A percentile compares a stretch with the other conserved stretches of the same genome.
These are phyloP conservation scores for Boletus rubescentipes DNA, from an alignment of 768 basidiomycete genomes.

Conservation along the genomic window DNA sequence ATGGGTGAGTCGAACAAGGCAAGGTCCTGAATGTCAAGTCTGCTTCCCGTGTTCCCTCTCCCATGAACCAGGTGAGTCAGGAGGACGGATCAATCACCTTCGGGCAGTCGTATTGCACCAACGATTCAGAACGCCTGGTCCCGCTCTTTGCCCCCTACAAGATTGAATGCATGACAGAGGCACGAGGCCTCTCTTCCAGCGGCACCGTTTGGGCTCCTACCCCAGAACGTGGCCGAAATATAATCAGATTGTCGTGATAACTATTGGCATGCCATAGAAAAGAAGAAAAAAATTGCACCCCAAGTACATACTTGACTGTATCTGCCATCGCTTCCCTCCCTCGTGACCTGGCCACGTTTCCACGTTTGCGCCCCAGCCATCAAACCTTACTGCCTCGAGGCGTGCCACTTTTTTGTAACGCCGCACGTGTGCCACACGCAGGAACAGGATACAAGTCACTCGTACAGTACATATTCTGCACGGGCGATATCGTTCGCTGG, in stretches of 20 bases:
- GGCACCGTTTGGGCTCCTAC: constrained; percentile 24
- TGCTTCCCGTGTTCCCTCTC: neutral
- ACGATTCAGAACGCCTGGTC: neutral
- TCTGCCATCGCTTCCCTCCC: constrained; percentile 5
- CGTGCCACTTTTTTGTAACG: constrained; percentile 10
- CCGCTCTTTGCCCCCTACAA: neutral
- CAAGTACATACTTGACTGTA: neutral
- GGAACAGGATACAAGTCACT: constrained; percentile 1
- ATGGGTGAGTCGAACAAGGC: neutral
- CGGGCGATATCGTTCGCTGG: constrained; percentile 18
- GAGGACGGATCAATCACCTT: constrained; percentile 4
- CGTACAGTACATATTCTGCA: neutral
- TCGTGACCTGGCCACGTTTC: constrained; percentile 4
- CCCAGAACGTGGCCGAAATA: constrained; percentile 27
- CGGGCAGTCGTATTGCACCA: neutral
- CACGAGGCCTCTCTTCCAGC: constrained; percentile 1
- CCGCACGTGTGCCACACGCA: constrained; percentile 20
- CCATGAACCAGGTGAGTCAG: neutral
- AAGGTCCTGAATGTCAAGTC: neutral
- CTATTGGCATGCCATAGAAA: neutral
- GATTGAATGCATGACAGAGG: neutral
- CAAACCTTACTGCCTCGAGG: constrained; percentile 33
- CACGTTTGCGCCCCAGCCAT: constrained; percentile 13
- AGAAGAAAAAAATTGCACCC: neutral
- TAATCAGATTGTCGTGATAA: constrained; percentile 8